Conservation (phyloP, 2,329 filamentous ascomycete genomes). For the Arthroderma uncinatum region DNA sequence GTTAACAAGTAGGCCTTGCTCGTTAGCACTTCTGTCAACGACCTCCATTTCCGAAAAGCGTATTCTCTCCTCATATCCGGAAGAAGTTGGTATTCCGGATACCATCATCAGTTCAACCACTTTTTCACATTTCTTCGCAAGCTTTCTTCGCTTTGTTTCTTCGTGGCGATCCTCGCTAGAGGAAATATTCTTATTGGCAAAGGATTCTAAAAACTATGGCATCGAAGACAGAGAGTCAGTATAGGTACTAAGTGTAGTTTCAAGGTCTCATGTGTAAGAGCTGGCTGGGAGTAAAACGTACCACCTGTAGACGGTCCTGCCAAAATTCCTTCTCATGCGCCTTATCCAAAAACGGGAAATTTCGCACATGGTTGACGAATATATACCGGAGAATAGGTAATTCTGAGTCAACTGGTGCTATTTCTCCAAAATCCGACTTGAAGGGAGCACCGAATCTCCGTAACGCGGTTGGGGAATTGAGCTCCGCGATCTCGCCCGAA, state of each 20-base stretch:
- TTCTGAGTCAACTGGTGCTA: constrained; percentile 86
- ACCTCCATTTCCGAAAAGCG: constrained; percentile 95
- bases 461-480: constrained; percentile 88
- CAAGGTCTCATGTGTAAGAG: not conserved
- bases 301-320: constrained; percentile 94
- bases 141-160: constrained; percentile 86
- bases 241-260: not conserved
- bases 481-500: constrained; percentile 76
- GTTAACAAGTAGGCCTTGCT: constrained; percentile 75
- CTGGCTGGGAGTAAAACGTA: constrained; percentile 38
- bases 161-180: constrained; percentile 92
- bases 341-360: constrained; percentile 95
- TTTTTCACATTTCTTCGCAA: constrained; percentile 88
- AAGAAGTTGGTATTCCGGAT: constrained; percentile 87
- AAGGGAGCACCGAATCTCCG: constrained; percentile 94
- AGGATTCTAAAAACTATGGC: constrained; percentile 80
- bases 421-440: constrained; percentile 80
- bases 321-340: constrained; percentile 98
- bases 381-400: constrained; percentile 90
- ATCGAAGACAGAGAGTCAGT: not conserved
- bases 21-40: constrained; percentile 84
- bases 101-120: constrained; percentile 99
- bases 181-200: constrained; percentile 92
- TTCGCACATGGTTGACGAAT: constrained; percentile 94
- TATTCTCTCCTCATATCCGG: constrained; percentile 94